Conservation (phyloP, 208 protist genomes). For the Vickermania ingenoplastis region DNA sequence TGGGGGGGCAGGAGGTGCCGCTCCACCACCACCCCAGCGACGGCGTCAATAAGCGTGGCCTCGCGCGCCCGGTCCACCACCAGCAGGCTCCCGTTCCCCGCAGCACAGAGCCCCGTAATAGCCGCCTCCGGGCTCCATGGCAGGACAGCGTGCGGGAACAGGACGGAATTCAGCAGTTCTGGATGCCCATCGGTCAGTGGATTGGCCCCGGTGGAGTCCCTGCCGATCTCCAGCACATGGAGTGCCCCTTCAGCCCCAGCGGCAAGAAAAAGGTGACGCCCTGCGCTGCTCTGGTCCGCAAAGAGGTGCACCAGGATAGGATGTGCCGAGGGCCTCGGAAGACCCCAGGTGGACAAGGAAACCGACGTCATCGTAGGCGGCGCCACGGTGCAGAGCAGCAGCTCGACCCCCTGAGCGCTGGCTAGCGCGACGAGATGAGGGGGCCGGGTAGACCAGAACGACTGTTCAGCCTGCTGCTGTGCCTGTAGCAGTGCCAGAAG, state of each 20-base stretch:
- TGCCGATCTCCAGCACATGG: not conserved
- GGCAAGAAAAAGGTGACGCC: not conserved
- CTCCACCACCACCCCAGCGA: constrained; percentile 48
- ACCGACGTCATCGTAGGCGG: not conserved
- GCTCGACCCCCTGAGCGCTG: not conserved
- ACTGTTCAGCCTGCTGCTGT: not conserved
- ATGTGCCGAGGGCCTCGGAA: not conserved
- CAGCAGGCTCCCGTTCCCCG: constrained; percentile 27
- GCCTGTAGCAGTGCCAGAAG: not conserved
- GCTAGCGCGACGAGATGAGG: not conserved
- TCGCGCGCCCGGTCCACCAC: constrained; percentile 31
- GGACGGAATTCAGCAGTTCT: too few relatives aligned
- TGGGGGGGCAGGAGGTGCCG: constrained; percentile 11
- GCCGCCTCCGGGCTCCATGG: constrained; percentile 14
- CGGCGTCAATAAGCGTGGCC: constrained; percentile 42
- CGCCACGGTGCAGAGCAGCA: not conserved
- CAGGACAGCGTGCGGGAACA: too few relatives aligned
- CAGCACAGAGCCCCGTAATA: constrained; percentile 28
- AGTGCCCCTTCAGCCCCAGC: not conserved
- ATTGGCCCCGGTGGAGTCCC: not conserved
- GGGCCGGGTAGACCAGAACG: not conserved
- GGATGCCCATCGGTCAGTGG: too few relatives aligned
- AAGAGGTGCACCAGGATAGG: not conserved
- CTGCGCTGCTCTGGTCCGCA: not conserved
- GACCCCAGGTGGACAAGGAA: not conserved